These are phyloP conservation scores for Nelumbo lutea DNA, from an alignment of 164 flowering plant genomes.

Conservation along the genomic window DNA sequence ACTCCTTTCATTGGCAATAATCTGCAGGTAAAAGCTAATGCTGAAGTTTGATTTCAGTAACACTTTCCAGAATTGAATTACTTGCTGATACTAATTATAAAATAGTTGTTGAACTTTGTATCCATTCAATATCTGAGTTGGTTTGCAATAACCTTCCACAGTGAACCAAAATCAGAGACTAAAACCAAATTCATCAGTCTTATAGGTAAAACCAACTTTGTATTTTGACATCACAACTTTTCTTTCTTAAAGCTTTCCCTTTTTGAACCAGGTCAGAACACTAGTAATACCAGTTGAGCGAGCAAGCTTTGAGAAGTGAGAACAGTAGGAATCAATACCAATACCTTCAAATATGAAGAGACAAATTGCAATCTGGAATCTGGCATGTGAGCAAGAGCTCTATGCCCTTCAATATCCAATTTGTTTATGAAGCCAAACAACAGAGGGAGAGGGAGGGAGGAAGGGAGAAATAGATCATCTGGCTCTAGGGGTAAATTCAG, in stretches of 20 bases:
- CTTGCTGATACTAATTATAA: too few species aligned
- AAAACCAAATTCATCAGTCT: background rate
- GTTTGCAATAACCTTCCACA: background rate
- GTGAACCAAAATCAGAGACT: background rate
- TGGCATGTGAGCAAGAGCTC: conserved; percentile 78
- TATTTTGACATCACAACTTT: conserved; percentile 59
- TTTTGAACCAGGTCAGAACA: conserved; percentile 71
- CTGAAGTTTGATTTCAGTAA: background rate
- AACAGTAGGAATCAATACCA: conserved; percentile 72
- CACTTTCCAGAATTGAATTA: background rate
- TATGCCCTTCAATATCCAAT: conserved; percentile 71
- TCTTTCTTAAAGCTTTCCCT: conserved; percentile 64
- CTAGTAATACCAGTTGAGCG: conserved; percentile 85
- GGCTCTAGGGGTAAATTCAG: conserved; percentile 70
- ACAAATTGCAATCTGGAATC: conserved; percentile 86
- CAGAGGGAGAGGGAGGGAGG: conserved; percentile 47
- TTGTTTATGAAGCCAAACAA: conserved; percentile 69
- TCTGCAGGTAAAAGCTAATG: conserved; percentile 55
- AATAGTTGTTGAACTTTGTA: background rate
- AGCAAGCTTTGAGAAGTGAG: conserved; percentile 54
- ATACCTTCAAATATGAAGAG: conserved; percentile 66
- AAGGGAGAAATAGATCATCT: conserved; percentile 43
- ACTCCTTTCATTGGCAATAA: conserved; percentile 86
- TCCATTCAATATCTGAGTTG: background rate
- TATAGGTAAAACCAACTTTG: conserved; percentile 68